phyloP scores from a whole-genome alignment of 1,284 basidiomycete species.

The Neotropicomus parvogracilis region DNA sequence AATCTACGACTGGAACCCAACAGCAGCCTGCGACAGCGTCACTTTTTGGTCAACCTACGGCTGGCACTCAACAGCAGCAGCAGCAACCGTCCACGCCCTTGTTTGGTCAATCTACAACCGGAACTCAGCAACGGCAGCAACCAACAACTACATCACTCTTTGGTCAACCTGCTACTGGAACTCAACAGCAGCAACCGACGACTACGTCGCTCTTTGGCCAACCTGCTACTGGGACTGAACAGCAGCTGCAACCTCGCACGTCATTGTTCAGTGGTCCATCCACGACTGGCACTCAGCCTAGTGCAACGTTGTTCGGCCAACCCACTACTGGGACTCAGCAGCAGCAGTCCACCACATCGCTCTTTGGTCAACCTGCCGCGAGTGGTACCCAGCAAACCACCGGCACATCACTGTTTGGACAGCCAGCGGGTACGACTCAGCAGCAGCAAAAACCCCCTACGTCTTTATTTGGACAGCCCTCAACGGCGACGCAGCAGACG shows the following conservation, averaged over 20 bases:
- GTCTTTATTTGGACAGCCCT: conserved; percentile 27
- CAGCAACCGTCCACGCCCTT: conserved; percentile 17
- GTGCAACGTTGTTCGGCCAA: conserved; percentile 22
- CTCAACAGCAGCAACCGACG: conserved; percentile 18
- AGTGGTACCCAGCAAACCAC: conserved; percentile 21
- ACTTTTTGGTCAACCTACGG: conserved; percentile 24
- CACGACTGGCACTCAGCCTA: conserved; percentile 12
- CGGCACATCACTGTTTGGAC: conserved; percentile 27
- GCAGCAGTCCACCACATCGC: conserved; percentile 24
- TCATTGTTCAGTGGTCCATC: conserved; percentile 24
- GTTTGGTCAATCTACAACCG: conserved; percentile 21
- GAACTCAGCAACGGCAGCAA: conserved; percentile 17
- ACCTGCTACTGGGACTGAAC: conserved; percentile 12
- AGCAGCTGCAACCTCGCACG: conserved; percentile 17
- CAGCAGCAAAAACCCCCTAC: conserved; percentile 23
- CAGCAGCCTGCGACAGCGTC: conserved; percentile 14
- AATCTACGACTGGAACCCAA: conserved; percentile 15
- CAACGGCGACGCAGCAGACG: conserved; percentile 20
- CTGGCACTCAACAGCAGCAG: conserved; percentile 16
- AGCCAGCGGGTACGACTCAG: conserved; percentile 25
- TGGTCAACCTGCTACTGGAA: conserved; percentile 27
- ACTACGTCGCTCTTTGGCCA: conserved; percentile 24
- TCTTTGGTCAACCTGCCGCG: conserved; percentile 35
- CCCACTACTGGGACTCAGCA: conserved; percentile 16
- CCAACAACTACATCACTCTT: conserved; percentile 32